Evolutionary conservation across 345 rosid genomes (phyloP).

Genomic region (Lepidium africanum): DNA sequence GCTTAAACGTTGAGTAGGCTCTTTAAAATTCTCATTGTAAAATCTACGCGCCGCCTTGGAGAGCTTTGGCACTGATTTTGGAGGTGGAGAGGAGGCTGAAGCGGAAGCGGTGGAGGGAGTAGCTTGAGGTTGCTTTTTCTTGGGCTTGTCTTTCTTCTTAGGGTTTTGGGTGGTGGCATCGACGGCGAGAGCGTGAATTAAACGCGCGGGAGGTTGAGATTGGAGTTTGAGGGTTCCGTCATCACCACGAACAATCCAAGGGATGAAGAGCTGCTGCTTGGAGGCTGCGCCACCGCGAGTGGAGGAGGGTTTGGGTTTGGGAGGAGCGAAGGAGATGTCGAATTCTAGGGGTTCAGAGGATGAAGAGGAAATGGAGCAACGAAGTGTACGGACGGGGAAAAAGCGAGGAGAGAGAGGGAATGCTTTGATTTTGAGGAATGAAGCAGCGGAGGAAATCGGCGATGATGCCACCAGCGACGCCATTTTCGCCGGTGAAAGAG

Average conservation of each 20-base stretch:
- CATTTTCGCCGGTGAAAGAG: slow-evolving; percentile 28
- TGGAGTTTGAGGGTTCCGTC: slow-evolving; percentile 77
- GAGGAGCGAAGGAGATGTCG: slow-evolving; percentile 80
- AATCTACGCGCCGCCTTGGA: slow-evolving; percentile 88
- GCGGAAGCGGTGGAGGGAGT: neutral
- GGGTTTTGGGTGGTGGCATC: slow-evolving; percentile 52
- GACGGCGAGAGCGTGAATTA: slow-evolving; percentile 52
- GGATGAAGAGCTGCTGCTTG: slow-evolving; percentile 58
- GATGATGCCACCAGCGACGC: slow-evolving; percentile 32
- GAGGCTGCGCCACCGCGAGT: neutral
- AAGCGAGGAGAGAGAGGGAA: slow-evolving; percentile 27
- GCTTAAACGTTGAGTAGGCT: slow-evolving; percentile 68
- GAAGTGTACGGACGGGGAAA: slow-evolving; percentile 34
- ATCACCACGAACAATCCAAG: slow-evolving; percentile 90
- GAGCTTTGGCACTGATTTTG: slow-evolving; percentile 26
- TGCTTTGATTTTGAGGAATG: slow-evolving; percentile 30
- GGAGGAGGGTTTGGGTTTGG: slow-evolving; percentile 44
- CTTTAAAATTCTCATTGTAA: slow-evolving; percentile 72
- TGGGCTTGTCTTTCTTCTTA: slow-evolving; percentile 41
- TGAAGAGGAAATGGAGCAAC: slow-evolving; percentile 38
- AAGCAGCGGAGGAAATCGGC: slow-evolving; percentile 31
- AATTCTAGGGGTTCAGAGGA: slow-evolving; percentile 39
- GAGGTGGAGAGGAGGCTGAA: neutral
- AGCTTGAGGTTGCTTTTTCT: slow-evolving; percentile 21
- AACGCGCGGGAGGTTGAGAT: slow-evolving; percentile 55